Evolutionary conservation across 768 basidiomycete species (phyloP), one percentile per base, ranked within the genome.

Genomic region (Brasilioporus rufonigricans): DNA sequence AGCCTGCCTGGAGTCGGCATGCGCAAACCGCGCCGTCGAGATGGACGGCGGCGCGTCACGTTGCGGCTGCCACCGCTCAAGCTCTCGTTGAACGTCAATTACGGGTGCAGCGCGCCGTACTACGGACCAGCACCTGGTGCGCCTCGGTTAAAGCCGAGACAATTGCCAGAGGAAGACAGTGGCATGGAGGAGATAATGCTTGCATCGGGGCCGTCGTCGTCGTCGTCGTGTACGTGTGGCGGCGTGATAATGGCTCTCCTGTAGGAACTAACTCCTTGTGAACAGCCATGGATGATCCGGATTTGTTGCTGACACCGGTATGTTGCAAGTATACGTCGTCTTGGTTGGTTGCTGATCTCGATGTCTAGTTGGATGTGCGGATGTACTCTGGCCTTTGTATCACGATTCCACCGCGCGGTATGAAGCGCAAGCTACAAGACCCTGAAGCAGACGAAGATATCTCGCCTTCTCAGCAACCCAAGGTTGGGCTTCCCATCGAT

Each of bases 401-500:
- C 36, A 65, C 58, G 24, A 40, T 68, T 24, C 70, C 64, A 5
- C 52, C 59, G 1, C 56, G 59, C 29, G 4, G n/a, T 35, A 27
- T 45, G 41, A 69, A 69, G 44, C 62, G 67, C 2, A 71, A 71
- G 45, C 27, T 60, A 14, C 56, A 64, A 16, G 67, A 62, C 19
- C 3, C 36, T 4, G 67, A 65, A 8, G 23, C 9, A 0, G 60
- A 60, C 4, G 52, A 16, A 1, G 12, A 6, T 13, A 11, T 12
- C 3, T 8, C 32, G 11, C 36, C n/a, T 4, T 38, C n/a, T 23
- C 16, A 55, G 8, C 56, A 57, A 10, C 64, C 60, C 51, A 71
- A 69, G 58, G 67, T 64, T 14, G 19, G 53, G 27, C 4, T 43
- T 23, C 2, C 27, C n/a, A 3, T 14, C 9, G 12, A 43, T 13